Evolutionary conservation across 306 rosid genomes (phyloP).

Genomic region (Quercus ilex): DNA sequence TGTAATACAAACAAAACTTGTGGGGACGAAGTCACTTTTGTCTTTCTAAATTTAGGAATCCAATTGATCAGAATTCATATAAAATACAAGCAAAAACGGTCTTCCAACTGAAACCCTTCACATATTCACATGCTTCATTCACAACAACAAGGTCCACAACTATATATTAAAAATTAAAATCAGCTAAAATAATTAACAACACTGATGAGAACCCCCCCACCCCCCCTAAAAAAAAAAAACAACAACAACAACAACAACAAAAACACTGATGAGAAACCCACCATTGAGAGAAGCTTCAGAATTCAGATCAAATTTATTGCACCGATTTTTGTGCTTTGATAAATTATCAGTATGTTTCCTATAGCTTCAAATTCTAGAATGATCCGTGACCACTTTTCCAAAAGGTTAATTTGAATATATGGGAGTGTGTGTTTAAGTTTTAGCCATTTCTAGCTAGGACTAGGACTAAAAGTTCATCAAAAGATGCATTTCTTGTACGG

Average conservation of each 20-base stretch:
- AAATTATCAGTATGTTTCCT: neutral
- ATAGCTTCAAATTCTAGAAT: slow-evolving; percentile 37
- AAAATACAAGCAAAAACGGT: slow-evolving; percentile 10
- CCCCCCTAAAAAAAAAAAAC: no score
- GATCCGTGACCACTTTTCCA: slow-evolving; percentile 56
- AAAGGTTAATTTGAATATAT: neutral
- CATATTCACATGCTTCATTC: slow-evolving; percentile 33
- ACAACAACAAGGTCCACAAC: slow-evolving; percentile 6
- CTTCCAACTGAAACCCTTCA: slow-evolving; percentile 13
- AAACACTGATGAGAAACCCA: slow-evolving; percentile 3
- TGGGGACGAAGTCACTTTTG: slow-evolving; percentile 36
- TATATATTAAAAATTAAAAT: neutral
- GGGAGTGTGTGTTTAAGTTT: neutral
- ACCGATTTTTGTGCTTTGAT: neutral
- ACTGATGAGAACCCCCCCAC: neutral
- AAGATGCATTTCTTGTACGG: neutral
- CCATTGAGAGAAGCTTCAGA: slow-evolving; percentile 8
- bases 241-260: no score
- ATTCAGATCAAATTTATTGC: slow-evolving; percentile 21
- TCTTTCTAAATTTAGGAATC: slow-evolving; percentile 23
- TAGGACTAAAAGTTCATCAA: slow-evolving; percentile 5
- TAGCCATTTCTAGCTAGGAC: slow-evolving; percentile 8
- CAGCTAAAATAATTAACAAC: slow-evolving; percentile 7
- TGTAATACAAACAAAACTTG: slow-evolving; percentile 15
- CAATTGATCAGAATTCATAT: neutral